Percentiles rank a stretch among this genome's conserved stretches.
Conservation (phyloP, 805 yeast species). For the Maudiozyma barnettii region DNA sequence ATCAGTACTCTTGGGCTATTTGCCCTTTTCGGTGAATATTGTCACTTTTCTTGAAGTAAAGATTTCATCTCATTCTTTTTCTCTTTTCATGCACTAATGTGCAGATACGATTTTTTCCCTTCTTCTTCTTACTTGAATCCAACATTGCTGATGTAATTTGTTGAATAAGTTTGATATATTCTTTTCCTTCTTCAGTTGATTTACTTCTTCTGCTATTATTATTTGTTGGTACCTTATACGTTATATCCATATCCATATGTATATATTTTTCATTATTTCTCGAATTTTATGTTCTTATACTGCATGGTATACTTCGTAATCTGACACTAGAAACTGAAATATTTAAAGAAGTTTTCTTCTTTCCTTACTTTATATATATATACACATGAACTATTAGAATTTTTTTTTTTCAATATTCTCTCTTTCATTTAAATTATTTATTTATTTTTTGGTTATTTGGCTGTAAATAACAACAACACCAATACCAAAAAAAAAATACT, state of each 20-base stretch:
- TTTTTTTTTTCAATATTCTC: neutral
- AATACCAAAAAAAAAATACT: neutral
- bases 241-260: neutral
- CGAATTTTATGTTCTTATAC: neutral
- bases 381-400: neutral
- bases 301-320: neutral
- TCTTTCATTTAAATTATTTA: neutral
- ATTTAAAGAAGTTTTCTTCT: too few relatives aligned
- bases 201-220: too few relatives aligned
- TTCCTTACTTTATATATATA: neutral
- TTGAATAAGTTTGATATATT: neutral
- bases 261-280: neutral
- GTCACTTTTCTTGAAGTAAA: too few relatives aligned
- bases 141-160: neutral
- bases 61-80: too few relatives aligned
- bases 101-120: neutral
- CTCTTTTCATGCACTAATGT: too few relatives aligned
- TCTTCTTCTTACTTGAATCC: neutral
- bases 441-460: neutral
- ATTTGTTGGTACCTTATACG: neutral
- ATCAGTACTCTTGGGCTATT: too few relatives aligned
- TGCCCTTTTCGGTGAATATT: too few relatives aligned
- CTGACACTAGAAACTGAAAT: neutral
- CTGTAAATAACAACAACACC: neutral
- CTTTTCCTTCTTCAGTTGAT: too few relatives aligned